Percentiles rank a stretch among this genome's conserved stretches.
Conservation (phyloP, 441 rosid genomes). For the Omphalea diandra region DNA sequence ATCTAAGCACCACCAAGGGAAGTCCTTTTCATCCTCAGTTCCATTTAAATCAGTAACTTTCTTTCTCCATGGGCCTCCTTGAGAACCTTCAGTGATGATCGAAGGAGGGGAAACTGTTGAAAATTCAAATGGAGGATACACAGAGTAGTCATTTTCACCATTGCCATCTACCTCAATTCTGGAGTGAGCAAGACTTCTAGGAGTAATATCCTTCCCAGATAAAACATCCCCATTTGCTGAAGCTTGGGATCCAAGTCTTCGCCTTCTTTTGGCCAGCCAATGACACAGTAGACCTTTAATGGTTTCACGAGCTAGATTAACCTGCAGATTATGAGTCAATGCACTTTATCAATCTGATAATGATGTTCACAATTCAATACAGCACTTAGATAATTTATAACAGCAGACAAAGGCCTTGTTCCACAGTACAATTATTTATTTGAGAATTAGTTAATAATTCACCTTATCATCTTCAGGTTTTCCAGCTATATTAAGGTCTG, state of each 20-base stretch:
- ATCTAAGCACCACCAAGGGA: slow-evolving; percentile 98
- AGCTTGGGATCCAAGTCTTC: slow-evolving; percentile 59
- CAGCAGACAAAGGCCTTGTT: not conserved
- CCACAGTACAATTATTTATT: not conserved
- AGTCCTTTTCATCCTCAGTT: slow-evolving; percentile 94
- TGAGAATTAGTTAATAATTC: slow-evolving; percentile 1
- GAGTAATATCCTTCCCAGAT: slow-evolving; percentile 59
- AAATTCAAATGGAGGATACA: slow-evolving; percentile 91
- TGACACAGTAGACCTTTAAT: slow-evolving; percentile 91
- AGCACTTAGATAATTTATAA: not conserved
- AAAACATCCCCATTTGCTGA: slow-evolving; percentile 66
- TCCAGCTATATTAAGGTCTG: slow-evolving; percentile 89
- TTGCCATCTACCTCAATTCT: slow-evolving; percentile 68
- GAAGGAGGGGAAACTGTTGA: slow-evolving; percentile 80
- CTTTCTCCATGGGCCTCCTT: slow-evolving; percentile 98
- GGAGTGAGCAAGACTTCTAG: slow-evolving; percentile 55
- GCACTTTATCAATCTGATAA: slow-evolving; percentile 4
- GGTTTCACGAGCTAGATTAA: slow-evolving; percentile 96
- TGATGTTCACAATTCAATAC: not conserved
- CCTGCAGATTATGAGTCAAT: slow-evolving; percentile 47
- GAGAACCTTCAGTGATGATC: slow-evolving; percentile 91
- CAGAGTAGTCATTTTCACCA: slow-evolving; percentile 71
- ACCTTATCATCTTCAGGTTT: slow-evolving; percentile 99
- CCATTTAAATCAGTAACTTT: slow-evolving; percentile 89
- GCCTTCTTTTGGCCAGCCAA: slow-evolving; percentile 85